Percentiles rank a stretch among this genome's conserved stretches.
Conservation (phyloP, 2,329 filamentous ascomycete genomes). For the Botryosphaeria dothidea region DNA sequence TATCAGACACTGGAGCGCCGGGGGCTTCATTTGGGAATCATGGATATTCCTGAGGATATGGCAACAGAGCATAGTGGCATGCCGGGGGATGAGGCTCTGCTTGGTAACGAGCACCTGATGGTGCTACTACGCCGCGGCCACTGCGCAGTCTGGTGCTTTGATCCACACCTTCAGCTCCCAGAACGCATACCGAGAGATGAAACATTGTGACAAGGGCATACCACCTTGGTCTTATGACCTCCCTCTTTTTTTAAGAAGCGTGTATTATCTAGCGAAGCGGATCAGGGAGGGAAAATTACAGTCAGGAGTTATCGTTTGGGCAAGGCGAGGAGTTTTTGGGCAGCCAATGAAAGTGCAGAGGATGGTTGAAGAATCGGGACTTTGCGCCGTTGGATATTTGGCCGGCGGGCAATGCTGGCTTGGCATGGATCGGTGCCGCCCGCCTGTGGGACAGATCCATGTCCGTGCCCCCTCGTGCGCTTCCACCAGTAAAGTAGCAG, state of each 20-base stretch:
- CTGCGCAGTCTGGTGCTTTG: conserved; percentile 20
- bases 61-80: conserved; percentile 5
- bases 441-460: conserved; percentile 4
- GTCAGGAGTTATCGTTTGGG: not conserved
- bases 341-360: not conserved
- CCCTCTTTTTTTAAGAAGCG: not conserved
- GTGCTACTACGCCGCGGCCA: not conserved
- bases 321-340: not conserved
- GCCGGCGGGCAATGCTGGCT: not conserved
- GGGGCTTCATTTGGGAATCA: conserved; percentile 1
- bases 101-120: conserved; percentile 19
- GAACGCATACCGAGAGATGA: not conserved
- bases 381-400: not conserved
- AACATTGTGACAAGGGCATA: not conserved
- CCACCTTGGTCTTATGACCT: not conserved
- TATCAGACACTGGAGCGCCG: conserved; percentile 7
- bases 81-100: not conserved
- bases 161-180: conserved; percentile 18
- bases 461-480: conserved; percentile 14
- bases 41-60: conserved; percentile 5
- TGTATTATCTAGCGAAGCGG: not conserved
- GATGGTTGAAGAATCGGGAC: not conserved
- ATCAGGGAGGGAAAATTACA: not conserved
- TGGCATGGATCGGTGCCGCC: conserved; percentile 8
- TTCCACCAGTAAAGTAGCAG: conserved; percentile 11